These are phyloP conservation scores for Aspergillus taichungensis DNA, from an alignment of 495 filamentous ascomycete genomes.

Conservation along the genomic window DNA sequence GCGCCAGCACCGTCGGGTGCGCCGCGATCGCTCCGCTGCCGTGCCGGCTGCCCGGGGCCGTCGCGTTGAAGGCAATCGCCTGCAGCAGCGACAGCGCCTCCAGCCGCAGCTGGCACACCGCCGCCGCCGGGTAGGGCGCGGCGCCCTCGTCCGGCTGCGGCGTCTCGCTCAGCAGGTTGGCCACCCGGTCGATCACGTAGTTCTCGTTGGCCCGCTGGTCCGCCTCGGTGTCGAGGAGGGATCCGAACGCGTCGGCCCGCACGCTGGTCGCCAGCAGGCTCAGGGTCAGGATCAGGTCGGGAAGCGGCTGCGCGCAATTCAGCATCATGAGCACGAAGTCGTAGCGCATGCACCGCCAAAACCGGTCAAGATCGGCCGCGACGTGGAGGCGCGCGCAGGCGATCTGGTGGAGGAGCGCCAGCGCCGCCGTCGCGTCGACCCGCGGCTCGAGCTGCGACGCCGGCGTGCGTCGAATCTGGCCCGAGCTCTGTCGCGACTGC, in stretches of 20 bases:
- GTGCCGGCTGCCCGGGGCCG: slow-evolving; percentile 29
- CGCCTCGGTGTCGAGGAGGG: slow-evolving; percentile 44
- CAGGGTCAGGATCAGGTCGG: slow-evolving; percentile 49
- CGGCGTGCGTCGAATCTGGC: slow-evolving; percentile 33
- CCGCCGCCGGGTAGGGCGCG: slow-evolving; percentile 34
- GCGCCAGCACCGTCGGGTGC: slow-evolving; percentile 46
- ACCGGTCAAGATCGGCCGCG: slow-evolving; percentile 31
- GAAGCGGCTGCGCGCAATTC: slow-evolving; percentile 46
- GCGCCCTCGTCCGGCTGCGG: slow-evolving; percentile 41
- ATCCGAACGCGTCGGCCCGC: slow-evolving; percentile 48
- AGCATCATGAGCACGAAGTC: slow-evolving; percentile 60
- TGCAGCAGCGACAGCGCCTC: slow-evolving; percentile 49
- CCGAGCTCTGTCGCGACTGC: slow-evolving; percentile 28
- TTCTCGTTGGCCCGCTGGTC: slow-evolving; percentile 48
- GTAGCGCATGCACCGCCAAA: slow-evolving; percentile 54
- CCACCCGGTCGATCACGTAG: slow-evolving; percentile 51
- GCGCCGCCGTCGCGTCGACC: slow-evolving; percentile 47
- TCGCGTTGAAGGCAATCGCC: slow-evolving; percentile 35
- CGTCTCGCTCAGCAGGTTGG: slow-evolving; percentile 49
- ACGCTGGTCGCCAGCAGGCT: slow-evolving; percentile 52
- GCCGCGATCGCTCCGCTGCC: slow-evolving; percentile 45
- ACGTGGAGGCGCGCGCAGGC: slow-evolving; percentile 41
- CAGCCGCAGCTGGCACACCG: slow-evolving; percentile 49
- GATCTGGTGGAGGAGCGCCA: slow-evolving; percentile 49
- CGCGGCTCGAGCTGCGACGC: slow-evolving; percentile 35